Evolutionary conservation across 768 basidiomycete species (phyloP).

Genomic region (Scleroderma bovista): DNA sequence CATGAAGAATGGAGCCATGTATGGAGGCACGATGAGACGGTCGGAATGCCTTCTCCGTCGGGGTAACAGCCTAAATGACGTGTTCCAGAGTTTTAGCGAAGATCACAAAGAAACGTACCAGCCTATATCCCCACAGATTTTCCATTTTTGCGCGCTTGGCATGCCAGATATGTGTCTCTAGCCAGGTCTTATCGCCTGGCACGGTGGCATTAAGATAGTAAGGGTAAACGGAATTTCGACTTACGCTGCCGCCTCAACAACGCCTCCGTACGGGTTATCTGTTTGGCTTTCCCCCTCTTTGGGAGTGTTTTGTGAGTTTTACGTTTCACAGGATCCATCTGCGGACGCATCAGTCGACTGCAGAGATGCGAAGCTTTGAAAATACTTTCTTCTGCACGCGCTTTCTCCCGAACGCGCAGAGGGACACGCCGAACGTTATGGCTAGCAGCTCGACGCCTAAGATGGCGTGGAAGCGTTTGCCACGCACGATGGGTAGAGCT

Average conservation of each 20-base stretch:
- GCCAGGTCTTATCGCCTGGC: constrained; percentile 82
- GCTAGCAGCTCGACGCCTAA: constrained; percentile 89
- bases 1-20: constrained; percentile 83
- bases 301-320: constrained; percentile 35
- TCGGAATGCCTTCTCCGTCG: constrained; percentile 89
- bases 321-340: constrained; percentile 53
- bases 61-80: constrained; percentile 72
- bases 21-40: constrained; percentile 86
- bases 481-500: constrained; percentile 78
- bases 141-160: constrained; percentile 96
- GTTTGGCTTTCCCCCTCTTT: constrained; percentile 59
- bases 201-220: neutral
- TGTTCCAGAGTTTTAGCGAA: too few relatives aligned
- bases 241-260: constrained; percentile 73
- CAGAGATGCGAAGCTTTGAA: neutral
- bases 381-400: constrained; percentile 66
- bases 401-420: constrained; percentile 72
- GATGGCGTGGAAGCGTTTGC: constrained; percentile 88
- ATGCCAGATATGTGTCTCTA: constrained; percentile 97
- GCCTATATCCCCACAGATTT: constrained; percentile 84
- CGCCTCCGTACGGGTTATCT: constrained; percentile 49
- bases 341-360: constrained; percentile 28
- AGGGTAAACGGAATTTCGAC: constrained; percentile 5
- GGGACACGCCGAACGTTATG: constrained; percentile 93
- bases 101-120: constrained; percentile 42